These are phyloP conservation scores for Trichoderma guizhouense DNA, from an alignment of 2,329 filamentous ascomycete genomes.

Conservation along the genomic window DNA sequence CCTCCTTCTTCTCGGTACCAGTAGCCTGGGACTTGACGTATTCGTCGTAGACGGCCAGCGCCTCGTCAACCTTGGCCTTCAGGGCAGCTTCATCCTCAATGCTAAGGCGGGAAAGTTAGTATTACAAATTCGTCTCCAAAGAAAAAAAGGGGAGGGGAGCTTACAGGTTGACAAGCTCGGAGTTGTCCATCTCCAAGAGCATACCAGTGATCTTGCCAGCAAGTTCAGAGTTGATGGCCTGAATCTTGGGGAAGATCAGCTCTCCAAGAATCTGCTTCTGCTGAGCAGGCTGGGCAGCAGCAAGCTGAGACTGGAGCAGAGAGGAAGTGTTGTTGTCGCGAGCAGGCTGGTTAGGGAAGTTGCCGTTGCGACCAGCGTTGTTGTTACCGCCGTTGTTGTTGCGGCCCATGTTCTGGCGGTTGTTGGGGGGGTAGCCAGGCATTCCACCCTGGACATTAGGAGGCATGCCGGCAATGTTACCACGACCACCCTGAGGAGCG, in stretches of 20 bases:
- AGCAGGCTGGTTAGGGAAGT: constrained; percentile 46
- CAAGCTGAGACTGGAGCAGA: constrained; percentile 57
- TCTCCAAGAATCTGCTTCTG: constrained; percentile 99
- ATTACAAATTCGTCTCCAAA: background rate
- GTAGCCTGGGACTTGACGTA: constrained; percentile 83
- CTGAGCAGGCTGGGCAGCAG: constrained; percentile 60
- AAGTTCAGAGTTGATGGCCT: constrained; percentile 87
- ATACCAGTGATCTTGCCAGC: constrained; percentile 99
- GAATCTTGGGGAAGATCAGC: constrained; percentile 97
- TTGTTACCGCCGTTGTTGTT: constrained; percentile 46
- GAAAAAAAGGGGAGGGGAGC: constrained; percentile 41
- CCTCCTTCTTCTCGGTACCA: constrained; percentile 46
- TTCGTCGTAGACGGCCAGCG: constrained; percentile 94
- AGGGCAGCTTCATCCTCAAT: constrained; percentile 87
- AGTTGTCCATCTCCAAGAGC: constrained; percentile 99
- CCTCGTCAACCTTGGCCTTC: constrained; percentile 94
- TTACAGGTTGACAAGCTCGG: constrained; percentile 92
- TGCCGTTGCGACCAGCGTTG: constrained; percentile 41
- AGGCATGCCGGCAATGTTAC: constrained; percentile 72
- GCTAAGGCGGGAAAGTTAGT: constrained; percentile 44
- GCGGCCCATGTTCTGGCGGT: constrained; percentile 49
- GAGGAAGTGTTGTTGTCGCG: constrained; percentile 37
- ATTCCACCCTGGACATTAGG: constrained; percentile 56
- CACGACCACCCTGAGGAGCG: constrained; percentile 64
- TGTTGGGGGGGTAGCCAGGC: constrained; percentile 57